Percentiles rank a stretch among this genome's conserved stretches.
phyloP scores from a whole-genome alignment of 2,329 filamentous ascomycete genomes.

The Monilinia vaccinii-corymbosi region DNA sequence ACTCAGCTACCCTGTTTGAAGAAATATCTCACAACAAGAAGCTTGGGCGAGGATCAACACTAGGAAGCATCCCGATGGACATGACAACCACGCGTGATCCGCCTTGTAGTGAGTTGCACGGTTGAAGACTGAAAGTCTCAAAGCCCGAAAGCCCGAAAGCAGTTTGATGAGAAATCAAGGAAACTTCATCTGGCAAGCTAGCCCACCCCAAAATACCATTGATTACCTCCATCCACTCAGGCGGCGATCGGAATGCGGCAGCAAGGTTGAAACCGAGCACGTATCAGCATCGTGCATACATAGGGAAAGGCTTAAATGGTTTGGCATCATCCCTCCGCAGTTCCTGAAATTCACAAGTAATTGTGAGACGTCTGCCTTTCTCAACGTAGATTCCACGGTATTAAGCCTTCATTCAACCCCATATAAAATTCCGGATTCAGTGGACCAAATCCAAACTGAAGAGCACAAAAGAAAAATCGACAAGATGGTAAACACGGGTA shows the following conservation, averaged over 20 bases:
- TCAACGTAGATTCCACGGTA: not conserved
- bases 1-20: not conserved
- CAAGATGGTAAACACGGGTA: conserved; percentile 8
- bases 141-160: not conserved
- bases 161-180: not conserved
- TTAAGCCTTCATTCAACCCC: not conserved
- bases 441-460: not conserved
- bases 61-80: not conserved
- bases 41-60: not conserved
- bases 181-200: not conserved
- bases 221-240: not conserved
- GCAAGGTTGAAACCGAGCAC: conserved; percentile 2
- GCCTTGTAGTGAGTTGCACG: not conserved
- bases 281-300: not conserved
- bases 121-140: too few species aligned
- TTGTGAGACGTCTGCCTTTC: not conserved
- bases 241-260: not conserved
- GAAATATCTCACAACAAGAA: not conserved
- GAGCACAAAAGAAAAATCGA: not conserved
- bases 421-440: not conserved
- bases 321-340: not conserved
- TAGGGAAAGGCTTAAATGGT: not conserved
- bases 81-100: not conserved
- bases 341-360: not conserved
- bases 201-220: not conserved